Conservation (phyloP, 257 asterid genomes). For the Jaltomata sinuosa region DNA sequence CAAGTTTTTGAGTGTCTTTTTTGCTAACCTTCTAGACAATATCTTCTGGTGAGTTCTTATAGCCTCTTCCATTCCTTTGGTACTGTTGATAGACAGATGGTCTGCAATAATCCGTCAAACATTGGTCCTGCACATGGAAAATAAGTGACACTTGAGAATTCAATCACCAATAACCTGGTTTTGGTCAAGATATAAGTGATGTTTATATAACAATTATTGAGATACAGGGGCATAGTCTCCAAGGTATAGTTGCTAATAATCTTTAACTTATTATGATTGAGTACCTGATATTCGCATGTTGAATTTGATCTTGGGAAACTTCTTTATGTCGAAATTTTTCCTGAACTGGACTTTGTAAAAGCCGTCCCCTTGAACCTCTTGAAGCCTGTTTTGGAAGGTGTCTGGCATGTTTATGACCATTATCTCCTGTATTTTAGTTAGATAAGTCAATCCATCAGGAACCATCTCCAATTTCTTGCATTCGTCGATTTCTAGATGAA, state of each 20-base stretch:
- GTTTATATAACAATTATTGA: background rate
- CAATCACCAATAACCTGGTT: background rate
- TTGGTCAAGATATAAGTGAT: no score
- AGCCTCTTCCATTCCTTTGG: slow-evolving; percentile 34
- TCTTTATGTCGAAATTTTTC: slow-evolving; percentile 15
- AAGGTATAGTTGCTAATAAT: background rate
- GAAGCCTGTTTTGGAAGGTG: slow-evolving; percentile 25
- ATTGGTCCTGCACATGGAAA: no score
- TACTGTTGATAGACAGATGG: slow-evolving; percentile 22
- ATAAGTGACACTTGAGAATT: no score
- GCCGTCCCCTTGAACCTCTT: slow-evolving; percentile 23
- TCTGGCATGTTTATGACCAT: slow-evolving; percentile 19
- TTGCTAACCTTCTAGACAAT: no score
- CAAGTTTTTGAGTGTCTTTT: background rate
- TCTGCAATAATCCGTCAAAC: slow-evolving; percentile 22
- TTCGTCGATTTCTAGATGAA: no score
- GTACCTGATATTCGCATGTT: slow-evolving; percentile 24
- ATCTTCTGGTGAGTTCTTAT: background rate
- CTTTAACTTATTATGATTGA: background rate
- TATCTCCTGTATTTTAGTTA: slow-evolving; percentile 23
- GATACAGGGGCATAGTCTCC: background rate
- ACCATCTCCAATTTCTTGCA: no score
- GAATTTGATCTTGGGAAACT: background rate
- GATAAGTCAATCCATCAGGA: slow-evolving; percentile 26
- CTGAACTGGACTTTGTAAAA: slow-evolving; percentile 22